A percentile compares a stretch with the other conserved stretches of the same genome.
phyloP scores from a whole-genome alignment of 805 yeast genomes.

The Huiozyma naganishii region DNA sequence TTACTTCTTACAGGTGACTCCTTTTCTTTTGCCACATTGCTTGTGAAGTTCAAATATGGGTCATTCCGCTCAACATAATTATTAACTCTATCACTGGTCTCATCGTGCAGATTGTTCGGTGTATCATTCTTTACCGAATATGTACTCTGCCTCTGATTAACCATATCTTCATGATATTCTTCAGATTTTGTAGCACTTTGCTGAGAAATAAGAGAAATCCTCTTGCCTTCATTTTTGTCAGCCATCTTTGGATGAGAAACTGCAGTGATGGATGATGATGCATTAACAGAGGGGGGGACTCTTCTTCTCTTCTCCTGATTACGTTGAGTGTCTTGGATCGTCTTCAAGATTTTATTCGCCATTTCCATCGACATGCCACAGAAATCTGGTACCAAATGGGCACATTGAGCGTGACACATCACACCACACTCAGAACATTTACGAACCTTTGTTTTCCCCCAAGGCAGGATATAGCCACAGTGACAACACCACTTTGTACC shows the following conservation, averaged over 20 bases:
- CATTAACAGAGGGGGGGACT: slow-evolving; percentile 2
- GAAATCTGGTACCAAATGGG: slow-evolving; percentile 92
- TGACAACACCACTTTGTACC: slow-evolving; percentile 99
- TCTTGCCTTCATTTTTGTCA: neutral
- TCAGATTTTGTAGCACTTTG: neutral
- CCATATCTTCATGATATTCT: neutral
- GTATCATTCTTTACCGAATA: neutral
- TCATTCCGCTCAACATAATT: slow-evolving; percentile 20
- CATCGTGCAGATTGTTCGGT: slow-evolving; percentile 5
- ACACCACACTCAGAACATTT: slow-evolving; percentile 91
- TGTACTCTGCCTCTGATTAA: neutral
- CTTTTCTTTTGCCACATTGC: slow-evolving; percentile 11
- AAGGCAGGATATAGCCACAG: slow-evolving; percentile 92
- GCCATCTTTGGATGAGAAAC: neutral
- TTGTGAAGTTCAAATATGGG: slow-evolving; percentile 21
- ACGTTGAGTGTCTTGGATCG: slow-evolving; percentile 65
- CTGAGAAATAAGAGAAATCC: neutral
- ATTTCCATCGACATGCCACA: slow-evolving; percentile 98
- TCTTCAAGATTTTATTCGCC: slow-evolving; percentile 78
- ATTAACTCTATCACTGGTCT: slow-evolving; percentile 14
- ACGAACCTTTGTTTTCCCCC: slow-evolving; percentile 87
- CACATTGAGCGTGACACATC: slow-evolving; percentile 88
- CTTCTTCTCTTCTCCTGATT: slow-evolving; percentile 20
- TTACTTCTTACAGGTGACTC: slow-evolving; percentile 10
- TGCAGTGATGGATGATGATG: neutral